Percentiles rank a stretch among this genome's conserved stretches.
Conservation (phyloP, 768 basidiomycete species). For the Trametes meyenii region DNA sequence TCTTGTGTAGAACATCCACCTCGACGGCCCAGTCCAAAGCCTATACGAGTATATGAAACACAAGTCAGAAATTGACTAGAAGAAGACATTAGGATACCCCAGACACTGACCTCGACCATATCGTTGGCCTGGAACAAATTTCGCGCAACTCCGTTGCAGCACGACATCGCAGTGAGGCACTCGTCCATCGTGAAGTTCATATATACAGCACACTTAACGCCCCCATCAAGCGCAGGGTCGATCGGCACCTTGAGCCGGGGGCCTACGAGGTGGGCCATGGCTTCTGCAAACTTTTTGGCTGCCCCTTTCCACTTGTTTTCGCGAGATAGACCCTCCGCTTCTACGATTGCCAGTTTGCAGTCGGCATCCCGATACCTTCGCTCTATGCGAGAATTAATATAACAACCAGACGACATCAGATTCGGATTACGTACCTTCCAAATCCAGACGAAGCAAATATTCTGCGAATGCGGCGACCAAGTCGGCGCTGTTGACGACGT, state of each 20-base stretch:
- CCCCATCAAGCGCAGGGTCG: conserved; percentile 7
- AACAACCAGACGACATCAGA: neutral
- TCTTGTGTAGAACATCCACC: conserved; percentile 30
- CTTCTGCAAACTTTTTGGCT: conserved; percentile 3
- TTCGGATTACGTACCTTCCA: neutral
- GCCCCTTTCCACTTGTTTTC: conserved; percentile 7
- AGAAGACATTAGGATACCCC: neutral
- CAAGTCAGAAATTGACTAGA: neutral
- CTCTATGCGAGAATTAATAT: neutral
- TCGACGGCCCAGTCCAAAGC: conserved; percentile 38
- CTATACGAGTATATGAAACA: conserved; percentile 19
- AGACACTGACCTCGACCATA: conserved; percentile 14
- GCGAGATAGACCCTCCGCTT: conserved; percentile 1
- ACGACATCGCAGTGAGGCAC: conserved; percentile 17
- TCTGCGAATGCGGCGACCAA: conserved; percentile 10
- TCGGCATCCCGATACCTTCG: conserved; percentile 17
- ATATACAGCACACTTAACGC: conserved; percentile 14
- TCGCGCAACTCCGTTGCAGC: conserved; percentile 19
- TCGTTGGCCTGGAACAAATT: conserved; percentile 7
- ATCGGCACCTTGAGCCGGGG: conserved; percentile 12
- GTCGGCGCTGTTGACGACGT: conserved; percentile 16
- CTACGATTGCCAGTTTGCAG: conserved; percentile 1
- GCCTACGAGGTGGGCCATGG: conserved; percentile 14
- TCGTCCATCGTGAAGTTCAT: conserved; percentile 16
- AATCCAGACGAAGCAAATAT: neutral